A percentile compares a stretch with the other conserved stretches of the same genome.
Conservation (phyloP, 2,329 filamentous ascomycete species). For the Cladosporium velox region DNA sequence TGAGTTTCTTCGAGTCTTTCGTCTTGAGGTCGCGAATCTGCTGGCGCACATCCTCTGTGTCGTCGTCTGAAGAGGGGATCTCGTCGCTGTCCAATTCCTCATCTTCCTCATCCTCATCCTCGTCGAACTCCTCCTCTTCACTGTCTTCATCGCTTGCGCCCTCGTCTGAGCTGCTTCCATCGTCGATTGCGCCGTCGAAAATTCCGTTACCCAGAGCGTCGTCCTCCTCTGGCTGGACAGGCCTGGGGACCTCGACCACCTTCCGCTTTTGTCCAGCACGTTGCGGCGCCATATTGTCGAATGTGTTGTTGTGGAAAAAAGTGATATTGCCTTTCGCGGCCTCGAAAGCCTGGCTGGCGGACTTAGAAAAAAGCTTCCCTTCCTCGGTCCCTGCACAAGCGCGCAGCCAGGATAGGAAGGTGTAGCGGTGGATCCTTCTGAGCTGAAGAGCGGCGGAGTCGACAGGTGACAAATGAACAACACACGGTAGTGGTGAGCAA, state of each 20-base stretch:
- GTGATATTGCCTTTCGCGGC: background rate
- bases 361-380: conserved; percentile 22
- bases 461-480: background rate
- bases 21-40: conserved; percentile 48
- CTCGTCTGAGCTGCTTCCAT: conserved; percentile 32
- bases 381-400: conserved; percentile 17
- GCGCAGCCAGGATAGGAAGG: background rate
- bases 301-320: conserved; percentile 1
- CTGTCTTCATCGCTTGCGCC: conserved; percentile 36
- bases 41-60: conserved; percentile 46
- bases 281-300: conserved; percentile 30
- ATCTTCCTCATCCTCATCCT: conserved; percentile 31
- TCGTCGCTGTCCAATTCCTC: conserved; percentile 45
- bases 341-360: conserved; percentile 1
- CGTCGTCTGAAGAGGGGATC: conserved; percentile 42
- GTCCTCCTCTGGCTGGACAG: conserved; percentile 29
- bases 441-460: background rate
- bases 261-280: conserved; percentile 48
- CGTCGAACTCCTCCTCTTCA: conserved; percentile 32
- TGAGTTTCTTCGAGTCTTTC: conserved; percentile 29
- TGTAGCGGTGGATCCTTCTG: background rate
- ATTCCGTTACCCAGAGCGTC: conserved; percentile 42
- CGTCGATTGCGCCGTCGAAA: conserved; percentile 44
- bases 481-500: background rate
- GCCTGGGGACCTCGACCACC: conserved; percentile 41